A percentile compares a stretch with the other conserved stretches of the same genome.
These are phyloP conservation scores for Dictyostelium gargantuum DNA, from an alignment of 208 protist genomes.

Conservation along the genomic window DNA sequence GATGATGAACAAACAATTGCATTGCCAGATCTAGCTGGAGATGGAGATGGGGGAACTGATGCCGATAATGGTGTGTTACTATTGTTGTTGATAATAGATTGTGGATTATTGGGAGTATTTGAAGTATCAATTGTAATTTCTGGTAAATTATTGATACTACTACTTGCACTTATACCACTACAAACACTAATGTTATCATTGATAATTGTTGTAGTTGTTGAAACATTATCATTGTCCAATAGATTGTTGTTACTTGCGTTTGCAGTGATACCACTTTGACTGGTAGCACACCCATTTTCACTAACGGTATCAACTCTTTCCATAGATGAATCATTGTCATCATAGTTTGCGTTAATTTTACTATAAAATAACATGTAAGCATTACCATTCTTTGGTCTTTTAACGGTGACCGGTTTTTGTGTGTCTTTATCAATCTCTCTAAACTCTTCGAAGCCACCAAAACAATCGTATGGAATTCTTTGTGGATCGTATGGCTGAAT, in stretches of 20 bases:
- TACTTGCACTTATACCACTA: neutral
- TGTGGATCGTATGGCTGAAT: slow-evolving; percentile 69
- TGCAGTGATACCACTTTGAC: neutral
- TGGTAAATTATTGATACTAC: neutral
- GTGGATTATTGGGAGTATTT: neutral
- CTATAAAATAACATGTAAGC: slow-evolving; percentile 83
- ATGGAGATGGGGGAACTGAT: slow-evolving; percentile 4
- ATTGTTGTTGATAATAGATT: too few species aligned
- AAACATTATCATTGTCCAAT: too few species aligned
- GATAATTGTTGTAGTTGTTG: neutral
- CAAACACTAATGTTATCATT: neutral
- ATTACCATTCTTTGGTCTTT: slow-evolving; percentile 75
- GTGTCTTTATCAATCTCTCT: slow-evolving; percentile 65
- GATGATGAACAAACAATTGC: too few species aligned
- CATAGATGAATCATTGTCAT: neutral
- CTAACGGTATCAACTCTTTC: neutral
- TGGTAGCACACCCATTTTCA: too few species aligned
- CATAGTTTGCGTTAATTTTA: neutral
- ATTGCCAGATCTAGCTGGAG: too few species aligned
- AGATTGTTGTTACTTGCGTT: too few species aligned
- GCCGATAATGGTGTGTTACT: neutral
- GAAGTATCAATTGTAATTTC: neutral
- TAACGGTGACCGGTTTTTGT: slow-evolving; percentile 40
- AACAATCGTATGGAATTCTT: slow-evolving; percentile 72
- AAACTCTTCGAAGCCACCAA: slow-evolving; percentile 77